A percentile compares a stretch with the other conserved stretches of the same genome.
Evolutionary conservation across 257 asterid genomes (phyloP).

Genomic region (Penstemon davidsonii): DNA sequence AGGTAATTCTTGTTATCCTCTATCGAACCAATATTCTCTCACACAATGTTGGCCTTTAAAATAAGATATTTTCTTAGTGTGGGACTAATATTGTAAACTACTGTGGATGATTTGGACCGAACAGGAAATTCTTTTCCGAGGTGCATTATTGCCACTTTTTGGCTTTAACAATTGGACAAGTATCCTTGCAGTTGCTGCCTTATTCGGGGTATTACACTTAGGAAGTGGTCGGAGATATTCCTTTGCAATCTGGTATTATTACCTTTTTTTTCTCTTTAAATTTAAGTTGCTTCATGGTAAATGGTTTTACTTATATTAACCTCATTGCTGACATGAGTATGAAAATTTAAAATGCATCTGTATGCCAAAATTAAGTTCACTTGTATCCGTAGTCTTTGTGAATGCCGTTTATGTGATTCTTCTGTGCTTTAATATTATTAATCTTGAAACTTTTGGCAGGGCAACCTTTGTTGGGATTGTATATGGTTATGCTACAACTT

Average conservation of each 20-base stretch:
- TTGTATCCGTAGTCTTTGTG: too few species aligned
- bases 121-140: constrained; percentile 90
- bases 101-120: constrained; percentile 16
- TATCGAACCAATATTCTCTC: not conserved
- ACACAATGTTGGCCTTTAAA: not conserved
- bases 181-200: constrained; percentile 57
- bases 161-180: constrained; percentile 56
- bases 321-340: too few species aligned
- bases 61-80: constrained; percentile 1
- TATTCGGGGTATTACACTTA: constrained; percentile 77
- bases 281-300: too few species aligned
- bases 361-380: too few species aligned
- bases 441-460: constrained; percentile 45
- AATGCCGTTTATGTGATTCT: not conserved
- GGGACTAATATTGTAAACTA: constrained; percentile 13
- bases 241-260: constrained; percentile 71
- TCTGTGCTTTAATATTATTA: not conserved
- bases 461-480: constrained; percentile 85
- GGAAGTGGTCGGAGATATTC: constrained; percentile 91
- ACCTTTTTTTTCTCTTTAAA: not conserved
- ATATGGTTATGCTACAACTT: constrained; percentile 63
- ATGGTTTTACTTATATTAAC: too few species aligned
- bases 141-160: constrained; percentile 74
- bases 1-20: constrained; percentile 43
- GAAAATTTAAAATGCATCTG: too few species aligned